Evolutionary conservation across 495 filamentous ascomycete genomes (phyloP), one percentile per base, ranked within the genome.

Genomic region (Astrothelium macrocarpum): DNA sequence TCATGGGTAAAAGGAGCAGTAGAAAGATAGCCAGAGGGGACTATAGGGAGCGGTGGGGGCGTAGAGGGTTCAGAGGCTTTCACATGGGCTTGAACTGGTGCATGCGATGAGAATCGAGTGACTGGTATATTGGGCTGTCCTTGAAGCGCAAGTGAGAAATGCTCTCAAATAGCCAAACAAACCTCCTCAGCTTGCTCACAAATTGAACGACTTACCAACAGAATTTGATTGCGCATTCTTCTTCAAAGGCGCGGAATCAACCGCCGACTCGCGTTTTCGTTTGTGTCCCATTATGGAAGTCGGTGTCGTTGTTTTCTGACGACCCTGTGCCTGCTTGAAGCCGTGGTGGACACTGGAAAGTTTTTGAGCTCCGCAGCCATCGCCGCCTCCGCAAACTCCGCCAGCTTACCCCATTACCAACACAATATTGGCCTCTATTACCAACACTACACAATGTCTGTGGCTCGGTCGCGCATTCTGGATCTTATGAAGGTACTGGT

Each of bases 401-500:
- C 12, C 28, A 61, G 18, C 29, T 12, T n/a, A n/a, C 29, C 39
- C 16, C 23, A 31, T 11, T 43, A 61, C 39, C n/a, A 18, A 18
- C 31, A 63, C 26, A 31, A 25, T 5, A 20, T 43, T 31, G 10
- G 7, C 20, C 25, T 32, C 29, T 23, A 59, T 18, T 25, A 4
- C 43, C 0, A 63, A 5, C 9, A 20, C 25, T 28, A 20, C 20
- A 56, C 2, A 9, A 94, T 94, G 90, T 80, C 89, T 32, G 82
- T 90, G 71, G 78, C 87, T 60, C 85, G 85, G 58, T 82, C 82
- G 62, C 84, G 91, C 67, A 72, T 96, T 31, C 66, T 93, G 62
- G 88, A 89, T 66, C 81, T 96, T 60, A 81, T 89, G 75, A 90
- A 90, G 85, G 90, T 88, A 82, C 20, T 11, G 43, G 1, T 9